Evolutionary conservation across 257 asterid genomes (phyloP).

Genomic region (Nicotiana benthamiana): DNA sequence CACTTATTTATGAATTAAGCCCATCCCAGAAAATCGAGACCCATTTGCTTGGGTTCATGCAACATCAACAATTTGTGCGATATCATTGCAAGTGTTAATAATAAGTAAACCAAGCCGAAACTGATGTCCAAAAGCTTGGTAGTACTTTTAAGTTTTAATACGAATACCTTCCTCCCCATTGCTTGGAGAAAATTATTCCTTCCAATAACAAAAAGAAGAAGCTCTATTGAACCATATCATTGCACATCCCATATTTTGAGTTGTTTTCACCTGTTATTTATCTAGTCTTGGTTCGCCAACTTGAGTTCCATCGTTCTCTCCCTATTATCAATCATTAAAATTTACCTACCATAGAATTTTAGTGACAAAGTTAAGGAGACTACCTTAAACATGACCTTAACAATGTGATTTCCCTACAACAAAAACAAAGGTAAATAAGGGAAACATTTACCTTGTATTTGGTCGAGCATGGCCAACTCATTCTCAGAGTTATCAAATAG

Average conservation of each 20-base stretch:
- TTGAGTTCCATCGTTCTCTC: neutral
- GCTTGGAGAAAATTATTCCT: neutral
- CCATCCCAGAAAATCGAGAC: neutral
- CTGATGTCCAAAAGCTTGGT: neutral
- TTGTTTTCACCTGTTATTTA: neutral
- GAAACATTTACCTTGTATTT: slow-evolving; percentile 27
- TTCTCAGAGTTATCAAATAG: slow-evolving; percentile 28
- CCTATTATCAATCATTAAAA: neutral
- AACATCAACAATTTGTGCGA: neutral
- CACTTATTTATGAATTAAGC: neutral
- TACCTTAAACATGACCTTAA: neutral
- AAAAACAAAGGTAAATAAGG: neutral
- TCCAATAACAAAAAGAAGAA: neutral
- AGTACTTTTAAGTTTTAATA: neutral
- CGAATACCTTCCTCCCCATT: neutral
- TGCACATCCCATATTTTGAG: neutral
- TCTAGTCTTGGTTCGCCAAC: neutral
- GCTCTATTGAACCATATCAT: neutral
- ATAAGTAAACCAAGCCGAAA: neutral
- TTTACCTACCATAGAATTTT: neutral
- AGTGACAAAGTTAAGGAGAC: neutral
- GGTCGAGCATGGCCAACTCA: slow-evolving; percentile 33
- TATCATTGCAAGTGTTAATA: neutral
- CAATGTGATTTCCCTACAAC: neutral
- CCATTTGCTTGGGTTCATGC: neutral